phyloP scores from a whole-genome alignment of 116 monocot species.

The Posidonia oceanica region DNA sequence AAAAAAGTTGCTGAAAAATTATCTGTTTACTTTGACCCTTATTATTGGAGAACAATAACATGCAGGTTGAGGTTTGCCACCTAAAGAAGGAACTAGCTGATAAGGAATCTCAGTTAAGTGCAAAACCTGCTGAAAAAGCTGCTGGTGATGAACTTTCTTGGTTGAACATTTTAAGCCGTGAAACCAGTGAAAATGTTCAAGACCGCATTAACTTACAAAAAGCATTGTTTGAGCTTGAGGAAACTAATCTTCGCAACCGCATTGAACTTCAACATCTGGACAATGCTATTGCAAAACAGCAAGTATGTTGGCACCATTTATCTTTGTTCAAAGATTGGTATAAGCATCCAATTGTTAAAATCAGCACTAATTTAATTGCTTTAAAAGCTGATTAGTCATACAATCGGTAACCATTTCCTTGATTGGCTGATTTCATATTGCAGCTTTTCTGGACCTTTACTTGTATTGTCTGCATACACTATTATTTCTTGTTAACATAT shows the following conservation, averaged over 20 bases:
- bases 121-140: conserved; percentile 54
- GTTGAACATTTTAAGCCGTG: conserved; percentile 80
- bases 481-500: too few relatives aligned
- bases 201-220: conserved; percentile 96
- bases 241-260: conserved; percentile 83
- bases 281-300: conserved; percentile 77
- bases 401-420: too few relatives aligned
- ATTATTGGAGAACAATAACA: background rate
- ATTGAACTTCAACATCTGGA: conserved; percentile 85
- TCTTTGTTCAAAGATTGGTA: too few relatives aligned
- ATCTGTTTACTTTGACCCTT: too few relatives aligned
- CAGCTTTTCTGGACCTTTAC: too few relatives aligned
- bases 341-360: too few relatives aligned
- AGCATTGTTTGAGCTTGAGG: conserved; percentile 91
- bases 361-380: too few relatives aligned
- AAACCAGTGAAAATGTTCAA: conserved; percentile 96
- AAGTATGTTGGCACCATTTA: conserved; percentile 24
- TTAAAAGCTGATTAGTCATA: too few relatives aligned
- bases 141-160: conserved; percentile 80
- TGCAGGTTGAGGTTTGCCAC: conserved; percentile 72
- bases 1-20: background rate
- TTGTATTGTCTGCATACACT: too few relatives aligned
- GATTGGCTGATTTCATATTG: too few relatives aligned
- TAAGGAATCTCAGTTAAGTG: conserved; percentile 76
- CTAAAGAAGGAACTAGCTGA: conserved; percentile 82